Conservation (phyloP, 345 rosid genomes). For the Rhizophora mangle region DNA sequence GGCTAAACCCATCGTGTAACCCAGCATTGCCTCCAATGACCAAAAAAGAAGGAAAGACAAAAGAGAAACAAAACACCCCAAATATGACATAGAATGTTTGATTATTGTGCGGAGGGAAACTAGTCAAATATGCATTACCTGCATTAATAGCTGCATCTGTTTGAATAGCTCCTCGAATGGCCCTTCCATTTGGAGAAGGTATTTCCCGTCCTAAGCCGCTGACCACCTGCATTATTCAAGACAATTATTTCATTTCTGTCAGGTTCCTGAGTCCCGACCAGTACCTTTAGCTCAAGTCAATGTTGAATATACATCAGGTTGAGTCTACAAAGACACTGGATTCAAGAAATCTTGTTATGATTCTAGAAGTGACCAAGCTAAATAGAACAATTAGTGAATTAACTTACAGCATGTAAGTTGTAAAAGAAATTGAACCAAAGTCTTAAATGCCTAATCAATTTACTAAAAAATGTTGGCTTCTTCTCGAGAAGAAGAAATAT, state of each 20-base stretch:
- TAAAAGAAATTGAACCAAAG: neutral
- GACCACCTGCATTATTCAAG: conserved; percentile 51
- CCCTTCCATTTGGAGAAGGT: conserved; percentile 79
- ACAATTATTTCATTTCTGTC: neutral
- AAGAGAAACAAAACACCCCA: neutral
- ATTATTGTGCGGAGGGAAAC: neutral
- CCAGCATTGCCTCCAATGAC: no score
- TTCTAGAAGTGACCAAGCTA: neutral
- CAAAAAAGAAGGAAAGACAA: neutral
- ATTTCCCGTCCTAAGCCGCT: conserved; percentile 90
- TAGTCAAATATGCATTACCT: conserved; percentile 28
- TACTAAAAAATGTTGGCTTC: neutral
- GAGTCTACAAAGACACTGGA: neutral
- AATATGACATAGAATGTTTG: neutral
- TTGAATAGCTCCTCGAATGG: conserved; percentile 78
- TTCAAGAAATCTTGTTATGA: conserved; percentile 4
- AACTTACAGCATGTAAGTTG: neutral
- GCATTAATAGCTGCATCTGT: conserved; percentile 88
- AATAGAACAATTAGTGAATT: neutral
- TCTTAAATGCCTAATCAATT: neutral
- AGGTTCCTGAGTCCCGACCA: neutral
- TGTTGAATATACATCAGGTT: neutral
- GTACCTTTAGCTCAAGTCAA: neutral
- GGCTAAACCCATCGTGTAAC: no score
- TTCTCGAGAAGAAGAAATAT: no score